Evolutionary conservation across 148 eudicot species (phyloP).

Genomic region (Gaultheria prostrata): DNA sequence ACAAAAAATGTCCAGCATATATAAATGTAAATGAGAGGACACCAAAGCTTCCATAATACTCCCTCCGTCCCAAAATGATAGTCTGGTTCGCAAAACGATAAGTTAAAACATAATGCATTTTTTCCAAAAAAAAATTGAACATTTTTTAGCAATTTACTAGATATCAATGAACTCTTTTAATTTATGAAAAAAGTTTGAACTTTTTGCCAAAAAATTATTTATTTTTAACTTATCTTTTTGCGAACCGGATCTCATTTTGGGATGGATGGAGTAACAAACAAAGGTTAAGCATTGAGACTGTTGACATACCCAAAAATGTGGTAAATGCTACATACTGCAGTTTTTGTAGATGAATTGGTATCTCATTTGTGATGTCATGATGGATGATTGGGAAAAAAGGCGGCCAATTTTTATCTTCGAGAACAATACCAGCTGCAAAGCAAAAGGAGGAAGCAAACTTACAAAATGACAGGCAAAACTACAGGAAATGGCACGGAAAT

Average conservation of each 20-base stretch:
- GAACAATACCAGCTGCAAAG: constrained; percentile 21
- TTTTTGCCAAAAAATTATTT: too few species aligned
- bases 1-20: not conserved
- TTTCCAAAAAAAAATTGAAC: too few species aligned
- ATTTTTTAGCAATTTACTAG: too few species aligned
- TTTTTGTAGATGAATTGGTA: constrained; percentile 21
- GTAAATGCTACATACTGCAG: constrained; percentile 21
- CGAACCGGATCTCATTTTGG: too few species aligned
- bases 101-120: too few species aligned
- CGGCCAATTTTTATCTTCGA: constrained; percentile 21
- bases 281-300: not conserved
- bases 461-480: constrained; percentile 3
- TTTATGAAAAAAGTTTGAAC: too few species aligned
- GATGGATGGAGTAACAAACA: not conserved
- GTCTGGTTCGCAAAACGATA: too few species aligned
- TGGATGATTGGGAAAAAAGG: constrained; percentile 22
- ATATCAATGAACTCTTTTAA: too few species aligned
- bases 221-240: too few species aligned
- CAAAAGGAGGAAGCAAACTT: not conserved
- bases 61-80: too few species aligned
- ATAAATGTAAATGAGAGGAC: not conserved
- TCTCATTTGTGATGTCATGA: constrained; percentile 23
- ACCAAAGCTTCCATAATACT: not conserved
- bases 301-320: constrained; percentile 17
- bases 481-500: not conserved